These are phyloP conservation scores for Aspergillus steynii DNA, from an alignment of 495 filamentous ascomycete genomes.

Conservation along the genomic window DNA sequence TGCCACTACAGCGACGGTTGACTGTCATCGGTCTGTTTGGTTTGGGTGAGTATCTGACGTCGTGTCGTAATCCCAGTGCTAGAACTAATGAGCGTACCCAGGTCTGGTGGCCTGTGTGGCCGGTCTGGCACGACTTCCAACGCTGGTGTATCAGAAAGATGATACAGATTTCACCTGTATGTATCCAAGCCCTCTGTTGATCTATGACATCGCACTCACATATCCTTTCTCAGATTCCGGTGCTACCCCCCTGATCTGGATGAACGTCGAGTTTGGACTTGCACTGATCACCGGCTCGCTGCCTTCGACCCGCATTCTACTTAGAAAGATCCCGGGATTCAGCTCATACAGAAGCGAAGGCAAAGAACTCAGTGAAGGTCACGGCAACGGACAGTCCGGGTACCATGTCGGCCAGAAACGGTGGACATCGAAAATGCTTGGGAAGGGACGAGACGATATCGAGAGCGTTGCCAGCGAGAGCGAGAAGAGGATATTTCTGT, in stretches of 20 bases:
- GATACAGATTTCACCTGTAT: constrained; percentile 14
- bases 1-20: constrained; percentile 47
- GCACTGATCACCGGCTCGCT: constrained; percentile 18
- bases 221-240: constrained; percentile 10
- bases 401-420: no score
- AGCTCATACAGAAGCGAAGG: neutral
- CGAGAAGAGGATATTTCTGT: no score
- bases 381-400: no score
- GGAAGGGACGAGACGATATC: no score
- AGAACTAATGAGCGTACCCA: neutral
- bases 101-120: constrained; percentile 14
- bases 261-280: constrained; percentile 23
- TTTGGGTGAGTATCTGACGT: constrained; percentile 30
- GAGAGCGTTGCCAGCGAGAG: no score
- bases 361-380: no score
- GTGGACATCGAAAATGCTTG: no score
- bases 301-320: constrained; percentile 4
- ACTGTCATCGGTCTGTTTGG: constrained; percentile 51
- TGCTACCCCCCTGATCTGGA: constrained; percentile 19
- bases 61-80: neutral
- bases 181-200: neutral
- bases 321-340: neutral
- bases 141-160: constrained; percentile 12
- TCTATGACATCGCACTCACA: neutral
- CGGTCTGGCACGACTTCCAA: constrained; percentile 9